Percentiles rank a stretch among this genome's conserved stretches.
Conservation (phyloP, 768 basidiomycete species). For the Trametes elegans region DNA sequence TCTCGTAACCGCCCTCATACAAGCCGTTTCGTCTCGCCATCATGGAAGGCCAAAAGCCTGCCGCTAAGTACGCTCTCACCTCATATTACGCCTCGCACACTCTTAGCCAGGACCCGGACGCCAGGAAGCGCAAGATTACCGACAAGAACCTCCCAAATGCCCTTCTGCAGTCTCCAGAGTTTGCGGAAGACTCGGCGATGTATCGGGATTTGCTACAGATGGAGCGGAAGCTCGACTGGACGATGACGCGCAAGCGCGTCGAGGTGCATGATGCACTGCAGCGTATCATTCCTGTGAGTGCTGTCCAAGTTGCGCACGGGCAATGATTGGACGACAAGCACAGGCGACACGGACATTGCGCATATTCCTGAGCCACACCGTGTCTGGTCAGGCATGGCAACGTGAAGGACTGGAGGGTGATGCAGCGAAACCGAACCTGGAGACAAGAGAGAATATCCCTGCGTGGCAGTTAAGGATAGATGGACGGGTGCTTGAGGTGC, state of each 20-base stretch:
- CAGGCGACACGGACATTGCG: conserved; percentile 83
- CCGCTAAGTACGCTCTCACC: conserved; percentile 22
- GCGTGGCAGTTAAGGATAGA: conserved; percentile 89
- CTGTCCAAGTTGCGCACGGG: background rate
- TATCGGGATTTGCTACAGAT: conserved; percentile 84
- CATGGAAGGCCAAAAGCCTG: conserved; percentile 24
- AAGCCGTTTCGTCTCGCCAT: conserved; percentile 10
- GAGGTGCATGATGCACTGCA: conserved; percentile 90
- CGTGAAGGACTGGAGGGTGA: conserved; percentile 40
- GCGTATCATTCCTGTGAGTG: conserved; percentile 64
- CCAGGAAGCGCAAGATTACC: conserved; percentile 73
- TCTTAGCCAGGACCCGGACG: conserved; percentile 14
- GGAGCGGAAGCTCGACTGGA: conserved; percentile 94
- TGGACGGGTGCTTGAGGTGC: conserved; percentile 79
- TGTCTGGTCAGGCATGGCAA: conserved; percentile 87
- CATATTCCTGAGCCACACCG: conserved; percentile 85
- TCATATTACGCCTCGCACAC: conserved; percentile 10
- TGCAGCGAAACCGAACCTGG: conserved; percentile 52
- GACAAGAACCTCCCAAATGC: conserved; percentile 79
- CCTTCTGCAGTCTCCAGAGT: conserved; percentile 69
- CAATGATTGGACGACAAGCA: background rate
- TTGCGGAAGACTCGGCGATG: conserved; percentile 79
- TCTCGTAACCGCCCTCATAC: conserved; percentile 7
- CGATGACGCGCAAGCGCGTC: conserved; percentile 83
- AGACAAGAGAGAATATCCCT: conserved; percentile 86